phyloP scores from a whole-genome alignment of 768 basidiomycete genomes.

The Mrakia gelida region DNA sequence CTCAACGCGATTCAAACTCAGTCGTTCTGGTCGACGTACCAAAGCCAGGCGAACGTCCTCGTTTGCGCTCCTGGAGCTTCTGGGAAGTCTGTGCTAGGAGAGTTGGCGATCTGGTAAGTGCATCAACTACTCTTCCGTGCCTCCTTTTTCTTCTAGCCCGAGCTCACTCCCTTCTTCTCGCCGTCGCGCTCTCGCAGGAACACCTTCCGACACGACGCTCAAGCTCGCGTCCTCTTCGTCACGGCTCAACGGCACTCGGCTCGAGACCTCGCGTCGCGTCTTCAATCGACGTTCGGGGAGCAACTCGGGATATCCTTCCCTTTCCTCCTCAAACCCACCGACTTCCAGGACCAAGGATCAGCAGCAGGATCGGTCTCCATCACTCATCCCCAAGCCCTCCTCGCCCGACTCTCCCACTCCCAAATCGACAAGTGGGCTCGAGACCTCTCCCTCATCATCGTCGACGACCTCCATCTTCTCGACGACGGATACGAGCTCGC shows the following conservation, averaged over 20 bases:
- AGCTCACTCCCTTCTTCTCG: background rate
- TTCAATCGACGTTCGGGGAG: slow-evolving; percentile 36
- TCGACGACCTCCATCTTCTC: slow-evolving; percentile 80
- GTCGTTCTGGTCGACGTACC: slow-evolving; percentile 71
- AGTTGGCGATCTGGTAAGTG: slow-evolving; percentile 67
- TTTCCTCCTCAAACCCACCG: slow-evolving; percentile 9
- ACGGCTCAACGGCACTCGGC: slow-evolving; percentile 59
- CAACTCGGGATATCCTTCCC: slow-evolving; percentile 27
- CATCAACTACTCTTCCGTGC: background rate
- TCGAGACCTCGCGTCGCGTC: slow-evolving; percentile 50
- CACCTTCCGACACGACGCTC: slow-evolving; percentile 48
- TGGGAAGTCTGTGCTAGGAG: slow-evolving; percentile 73
- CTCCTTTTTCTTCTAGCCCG: slow-evolving; percentile 46
- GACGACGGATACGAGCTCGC: slow-evolving; percentile 76
- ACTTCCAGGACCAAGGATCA: slow-evolving; percentile 18
- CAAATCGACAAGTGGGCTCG: slow-evolving; percentile 41
- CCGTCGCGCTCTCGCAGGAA: slow-evolving; percentile 50
- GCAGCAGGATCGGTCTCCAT: slow-evolving; percentile 33
- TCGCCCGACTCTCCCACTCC: slow-evolving; percentile 26
- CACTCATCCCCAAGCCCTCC: slow-evolving; percentile 38
- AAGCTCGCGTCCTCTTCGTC: slow-evolving; percentile 62
- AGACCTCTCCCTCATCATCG: slow-evolving; percentile 61
- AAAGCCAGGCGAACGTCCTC: slow-evolving; percentile 63
- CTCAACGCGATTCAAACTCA: slow-evolving; percentile 89
- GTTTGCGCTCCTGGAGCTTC: slow-evolving; percentile 73